Evolutionary conservation across 176 grass and related monocot genomes (phyloP), one percentile per base, ranked within the genome.

Genomic region (Oryza glumipatula): DNA sequence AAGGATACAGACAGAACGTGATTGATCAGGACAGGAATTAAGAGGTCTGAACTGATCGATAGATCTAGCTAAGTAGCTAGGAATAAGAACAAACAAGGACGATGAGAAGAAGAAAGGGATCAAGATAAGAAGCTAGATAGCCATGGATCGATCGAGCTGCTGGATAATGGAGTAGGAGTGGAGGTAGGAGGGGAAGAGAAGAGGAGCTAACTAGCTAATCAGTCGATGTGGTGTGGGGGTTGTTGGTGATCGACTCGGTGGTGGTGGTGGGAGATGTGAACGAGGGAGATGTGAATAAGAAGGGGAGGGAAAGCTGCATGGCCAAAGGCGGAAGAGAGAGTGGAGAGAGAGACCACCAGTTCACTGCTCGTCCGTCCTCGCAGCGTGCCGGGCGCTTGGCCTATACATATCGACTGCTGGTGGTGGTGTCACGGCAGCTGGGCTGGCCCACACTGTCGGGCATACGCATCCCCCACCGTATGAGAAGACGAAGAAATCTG

Each of bases 221-320:
- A 74, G 70, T 17, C 58, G 36, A 15, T 66, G 72, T 19, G 35
- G 74, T 71, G 30, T 9, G 54, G 54, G 54, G 54, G 54, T 58
- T 58, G 52, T 58, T 58, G 54, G 54, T 58, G 54, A 56, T 56
- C 52, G 52, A 58, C 19, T 58, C 5, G 17, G 16, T 58, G 90
- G 73, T 44, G 30, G 30, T 32, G 30, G 30, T 32, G 89, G 8
- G 85, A 47, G 91, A 88, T 87, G 93, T 65, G 74, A 63, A 73
- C 44, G 67, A 80, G 85, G 73, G 77, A 81, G 91, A 72, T 91
- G 86, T 86, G 87, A 94, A 96, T 96, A 94, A 81, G 89, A 96
- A 96, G 94, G 86, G 48, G 81, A 22, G 24, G 77, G 69, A 91
- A 93, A 88, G 88, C 66, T 23, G 16, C 24, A 82, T 38, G 41